A percentile compares a stretch with the other conserved stretches of the same genome.
Conservation (phyloP, 345 rosid species). For the Eucalyptus rudis region DNA sequence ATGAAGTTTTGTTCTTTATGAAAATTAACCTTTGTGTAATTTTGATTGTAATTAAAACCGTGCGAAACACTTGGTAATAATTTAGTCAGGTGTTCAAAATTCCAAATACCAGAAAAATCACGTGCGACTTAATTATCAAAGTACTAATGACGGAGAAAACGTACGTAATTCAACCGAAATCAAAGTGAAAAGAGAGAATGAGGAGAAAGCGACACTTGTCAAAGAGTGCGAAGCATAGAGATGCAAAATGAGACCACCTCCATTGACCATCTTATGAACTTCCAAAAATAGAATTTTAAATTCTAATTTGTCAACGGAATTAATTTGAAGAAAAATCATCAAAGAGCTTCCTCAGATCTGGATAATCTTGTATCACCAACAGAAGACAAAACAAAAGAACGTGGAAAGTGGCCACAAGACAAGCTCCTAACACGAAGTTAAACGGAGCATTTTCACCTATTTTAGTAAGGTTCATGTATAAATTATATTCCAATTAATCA, state of each 20-base stretch:
- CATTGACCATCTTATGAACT: background rate
- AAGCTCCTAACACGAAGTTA: background rate
- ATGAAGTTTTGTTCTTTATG: background rate
- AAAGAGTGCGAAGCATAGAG: background rate
- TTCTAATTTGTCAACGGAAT: background rate
- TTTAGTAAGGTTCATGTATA: background rate
- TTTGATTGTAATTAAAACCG: background rate
- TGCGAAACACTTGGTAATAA: background rate
- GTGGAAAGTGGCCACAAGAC: background rate
- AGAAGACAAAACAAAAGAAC: background rate
- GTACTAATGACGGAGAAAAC: background rate
- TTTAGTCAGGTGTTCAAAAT: background rate
- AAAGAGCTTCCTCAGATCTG: background rate
- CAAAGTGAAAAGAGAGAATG: background rate
- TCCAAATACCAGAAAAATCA: background rate
- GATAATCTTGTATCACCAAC: background rate
- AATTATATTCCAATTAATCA: background rate
- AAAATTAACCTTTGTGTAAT: background rate
- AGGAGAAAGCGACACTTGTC: background rate
- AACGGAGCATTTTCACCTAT: background rate
- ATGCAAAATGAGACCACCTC: background rate
- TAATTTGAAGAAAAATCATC: background rate
- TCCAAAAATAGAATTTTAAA: background rate
- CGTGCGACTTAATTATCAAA: background rate
- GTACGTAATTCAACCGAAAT: background rate